These are phyloP conservation scores for Bisporella sp. DNA, from an alignment of 2,329 filamentous ascomycete species.

Conservation along the genomic window DNA sequence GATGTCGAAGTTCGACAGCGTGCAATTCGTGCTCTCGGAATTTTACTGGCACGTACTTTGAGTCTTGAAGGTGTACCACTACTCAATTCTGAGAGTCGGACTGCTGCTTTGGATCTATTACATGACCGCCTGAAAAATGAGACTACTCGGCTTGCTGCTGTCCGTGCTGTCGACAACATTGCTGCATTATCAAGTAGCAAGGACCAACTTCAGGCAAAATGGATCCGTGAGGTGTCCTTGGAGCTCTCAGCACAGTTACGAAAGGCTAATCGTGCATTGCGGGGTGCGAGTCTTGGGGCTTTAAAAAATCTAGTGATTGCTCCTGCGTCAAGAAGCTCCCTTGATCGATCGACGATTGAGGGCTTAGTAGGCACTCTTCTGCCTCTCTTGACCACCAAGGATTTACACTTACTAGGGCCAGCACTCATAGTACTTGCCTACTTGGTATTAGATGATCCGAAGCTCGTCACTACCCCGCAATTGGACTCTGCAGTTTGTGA, in stretches of 20 bases:
- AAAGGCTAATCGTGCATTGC: slow-evolving; percentile 79
- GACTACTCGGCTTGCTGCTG: slow-evolving; percentile 78
- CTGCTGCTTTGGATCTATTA: slow-evolving; percentile 64
- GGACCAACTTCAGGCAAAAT: slow-evolving; percentile 62
- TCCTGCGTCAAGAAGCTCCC: slow-evolving; percentile 58
- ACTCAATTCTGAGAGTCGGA: slow-evolving; percentile 57
- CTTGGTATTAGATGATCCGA: slow-evolving; percentile 63
- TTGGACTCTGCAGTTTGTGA: slow-evolving; percentile 67
- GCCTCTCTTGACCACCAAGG: slow-evolving; percentile 70
- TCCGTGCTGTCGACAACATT: slow-evolving; percentile 79
- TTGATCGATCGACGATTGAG: slow-evolving; percentile 61
- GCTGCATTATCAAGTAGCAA: slow-evolving; percentile 61
- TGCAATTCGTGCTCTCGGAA: slow-evolving; percentile 84
- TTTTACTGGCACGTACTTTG: slow-evolving; percentile 77
- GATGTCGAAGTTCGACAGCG: slow-evolving; percentile 89
- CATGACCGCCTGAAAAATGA: slow-evolving; percentile 83
- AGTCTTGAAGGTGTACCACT: slow-evolving; percentile 57
- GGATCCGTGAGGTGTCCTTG: slow-evolving; percentile 70
- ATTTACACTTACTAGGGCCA: slow-evolving; percentile 81
- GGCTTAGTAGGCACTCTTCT: slow-evolving; percentile 67
- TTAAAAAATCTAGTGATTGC: slow-evolving; percentile 76
- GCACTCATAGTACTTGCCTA: slow-evolving; percentile 75
- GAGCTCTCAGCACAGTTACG: slow-evolving; percentile 82
- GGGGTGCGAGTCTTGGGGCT: slow-evolving; percentile 78
- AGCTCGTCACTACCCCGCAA: slow-evolving; percentile 57